A percentile compares a stretch with the other conserved stretches of the same genome.
These are phyloP conservation scores for Mucor saturninus DNA, from an alignment of 371 early-diverging fungal species.

Conservation along the genomic window DNA sequence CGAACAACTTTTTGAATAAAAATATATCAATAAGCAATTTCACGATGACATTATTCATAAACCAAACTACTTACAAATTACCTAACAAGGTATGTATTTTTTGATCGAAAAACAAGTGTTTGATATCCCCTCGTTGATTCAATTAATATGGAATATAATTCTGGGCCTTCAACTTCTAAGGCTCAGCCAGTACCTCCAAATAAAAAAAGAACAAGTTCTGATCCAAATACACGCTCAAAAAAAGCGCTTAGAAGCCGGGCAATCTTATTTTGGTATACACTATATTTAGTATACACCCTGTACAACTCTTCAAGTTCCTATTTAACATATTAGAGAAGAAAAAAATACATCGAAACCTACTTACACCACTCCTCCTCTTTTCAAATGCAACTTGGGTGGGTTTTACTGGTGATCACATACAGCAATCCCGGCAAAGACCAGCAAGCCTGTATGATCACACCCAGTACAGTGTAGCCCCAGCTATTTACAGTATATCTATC, in stretches of 20 bases:
- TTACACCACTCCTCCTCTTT: conserved; percentile 19
- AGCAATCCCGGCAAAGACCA: too few relatives aligned
- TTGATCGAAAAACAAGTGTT: conserved; percentile 17
- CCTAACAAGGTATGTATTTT: conserved; percentile 15
- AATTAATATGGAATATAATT: too few relatives aligned
- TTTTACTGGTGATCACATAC: not conserved
- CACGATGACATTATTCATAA: conserved; percentile 19
- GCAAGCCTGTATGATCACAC: too few relatives aligned
- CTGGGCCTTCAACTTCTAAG: too few relatives aligned
- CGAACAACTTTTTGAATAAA: conserved; percentile 13
- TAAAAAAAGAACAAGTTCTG: too few relatives aligned
- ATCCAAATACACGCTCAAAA: too few relatives aligned
- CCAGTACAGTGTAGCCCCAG: too few relatives aligned
- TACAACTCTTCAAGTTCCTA: conserved; percentile 21
- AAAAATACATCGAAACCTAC: conserved; percentile 19
- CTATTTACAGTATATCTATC: too few relatives aligned
- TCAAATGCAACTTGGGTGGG: conserved; percentile 18
- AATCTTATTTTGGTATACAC: conserved; percentile 22
- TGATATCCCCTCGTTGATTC: conserved; percentile 15
- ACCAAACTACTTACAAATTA: conserved; percentile 20
- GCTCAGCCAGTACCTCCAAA: too few relatives aligned
- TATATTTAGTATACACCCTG: conserved; percentile 11
- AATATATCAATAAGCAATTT: conserved; percentile 21
- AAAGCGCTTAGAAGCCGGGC: too few relatives aligned
- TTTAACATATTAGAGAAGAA: conserved; percentile 20